phyloP scores from a whole-genome alignment of 116 monocot genomes.

The Papilionanthe hybrid region DNA sequence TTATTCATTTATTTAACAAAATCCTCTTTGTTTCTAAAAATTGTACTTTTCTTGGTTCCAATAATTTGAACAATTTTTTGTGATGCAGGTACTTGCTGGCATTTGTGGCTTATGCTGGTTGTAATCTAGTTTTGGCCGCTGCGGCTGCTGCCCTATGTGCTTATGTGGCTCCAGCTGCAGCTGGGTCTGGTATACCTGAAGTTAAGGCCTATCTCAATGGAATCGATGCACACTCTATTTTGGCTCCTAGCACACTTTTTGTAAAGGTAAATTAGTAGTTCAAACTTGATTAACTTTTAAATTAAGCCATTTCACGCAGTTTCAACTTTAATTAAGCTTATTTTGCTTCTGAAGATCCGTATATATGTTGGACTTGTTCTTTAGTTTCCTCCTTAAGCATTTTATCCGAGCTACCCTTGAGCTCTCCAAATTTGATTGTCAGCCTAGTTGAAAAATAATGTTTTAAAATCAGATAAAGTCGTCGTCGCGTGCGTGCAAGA shows the following conservation, averaged over 20 bases:
- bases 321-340: neutral
- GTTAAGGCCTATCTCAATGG: constrained; percentile 96
- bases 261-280: constrained; percentile 53
- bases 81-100: constrained; percentile 48
- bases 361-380: neutral
- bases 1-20: no score
- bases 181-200: constrained; percentile 92
- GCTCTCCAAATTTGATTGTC: neutral
- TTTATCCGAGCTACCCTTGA: neutral
- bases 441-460: neutral
- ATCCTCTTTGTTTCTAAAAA: neutral
- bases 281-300: neutral
- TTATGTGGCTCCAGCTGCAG: constrained; percentile 76
- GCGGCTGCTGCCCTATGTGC: constrained; percentile 75
- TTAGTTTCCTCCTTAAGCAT: neutral
- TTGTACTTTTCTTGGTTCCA: constrained; percentile 1
- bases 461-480: neutral
- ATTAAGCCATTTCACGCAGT: neutral
- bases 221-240: constrained; percentile 77
- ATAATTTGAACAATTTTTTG: neutral
- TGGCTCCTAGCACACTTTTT: constrained; percentile 84
- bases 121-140: constrained; percentile 61
- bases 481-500: neutral
- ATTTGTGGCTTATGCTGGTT: constrained; percentile 58
- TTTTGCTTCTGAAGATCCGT: neutral